These are phyloP conservation scores for Rhizopogon vulgaris DNA, from an alignment of 768 basidiomycete species.

Conservation along the genomic window DNA sequence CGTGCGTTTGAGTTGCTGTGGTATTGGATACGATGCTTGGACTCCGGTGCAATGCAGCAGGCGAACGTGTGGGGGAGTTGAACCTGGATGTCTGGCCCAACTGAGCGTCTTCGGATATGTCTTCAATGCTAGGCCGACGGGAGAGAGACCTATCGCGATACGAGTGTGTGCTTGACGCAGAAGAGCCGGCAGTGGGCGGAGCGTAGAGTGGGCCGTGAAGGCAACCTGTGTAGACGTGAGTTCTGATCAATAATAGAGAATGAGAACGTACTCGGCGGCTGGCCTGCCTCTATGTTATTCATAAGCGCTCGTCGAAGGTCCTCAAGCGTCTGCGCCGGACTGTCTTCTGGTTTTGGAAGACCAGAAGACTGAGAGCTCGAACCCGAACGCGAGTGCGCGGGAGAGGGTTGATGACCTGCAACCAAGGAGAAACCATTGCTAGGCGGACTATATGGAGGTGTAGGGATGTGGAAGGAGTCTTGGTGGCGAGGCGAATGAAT, in stretches of 20 bases:
- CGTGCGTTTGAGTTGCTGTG: not conserved
- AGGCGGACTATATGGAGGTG: constrained; percentile 27
- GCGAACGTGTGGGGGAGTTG: not conserved
- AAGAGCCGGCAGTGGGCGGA: not conserved
- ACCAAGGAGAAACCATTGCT: not conserved
- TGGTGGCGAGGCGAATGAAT: not conserved
- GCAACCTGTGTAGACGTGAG: not conserved
- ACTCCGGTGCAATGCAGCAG: not conserved
- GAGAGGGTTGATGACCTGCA: not conserved
- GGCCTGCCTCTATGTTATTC: constrained; percentile 5
- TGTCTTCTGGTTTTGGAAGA: constrained; percentile 3
- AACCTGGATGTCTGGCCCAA: not conserved
- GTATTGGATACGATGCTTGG: not conserved
- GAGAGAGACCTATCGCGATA: constrained; percentile 16
- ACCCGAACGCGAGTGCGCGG: not conserved
- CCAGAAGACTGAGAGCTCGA: not conserved
- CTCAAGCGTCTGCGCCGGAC: constrained; percentile 14
- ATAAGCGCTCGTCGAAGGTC: constrained; percentile 13
- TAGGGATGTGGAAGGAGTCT: constrained; percentile 7
- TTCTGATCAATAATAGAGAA: not conserved
- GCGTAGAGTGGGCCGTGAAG: not conserved
- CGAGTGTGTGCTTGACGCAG: constrained; percentile 3
- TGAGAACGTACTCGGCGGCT: constrained; percentile 3
- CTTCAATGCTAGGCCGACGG: constrained; percentile 32
- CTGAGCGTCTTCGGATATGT: constrained; percentile 30